A percentile compares a stretch with the other conserved stretches of the same genome.
Evolutionary conservation across 371 early-diverging fungal species (phyloP).

Genomic region (Mortierella sp.): DNA sequence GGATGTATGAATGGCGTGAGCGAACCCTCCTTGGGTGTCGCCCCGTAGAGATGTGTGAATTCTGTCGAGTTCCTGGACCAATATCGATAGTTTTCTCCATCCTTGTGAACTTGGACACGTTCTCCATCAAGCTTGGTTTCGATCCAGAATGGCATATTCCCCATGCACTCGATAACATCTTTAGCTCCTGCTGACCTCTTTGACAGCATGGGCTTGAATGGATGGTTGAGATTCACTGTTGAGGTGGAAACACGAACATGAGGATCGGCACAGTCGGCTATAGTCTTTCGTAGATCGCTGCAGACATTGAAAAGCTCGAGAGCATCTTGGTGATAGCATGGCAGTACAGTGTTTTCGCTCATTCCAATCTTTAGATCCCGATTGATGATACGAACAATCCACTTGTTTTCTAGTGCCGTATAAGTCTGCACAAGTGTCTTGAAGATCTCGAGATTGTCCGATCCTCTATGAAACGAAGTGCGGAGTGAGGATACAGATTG

Average conservation of each 20-base stretch:
- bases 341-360: constrained; percentile 73
- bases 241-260: constrained; percentile 45
- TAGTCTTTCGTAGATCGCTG: constrained; percentile 68
- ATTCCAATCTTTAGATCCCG: constrained; percentile 78
- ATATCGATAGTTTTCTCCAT: constrained; percentile 62
- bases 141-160: constrained; percentile 67
- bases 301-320: constrained; percentile 69
- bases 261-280: constrained; percentile 60
- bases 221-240: constrained; percentile 55
- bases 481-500: too few relatives aligned
- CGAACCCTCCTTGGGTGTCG: constrained; percentile 56
- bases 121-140: constrained; percentile 87
- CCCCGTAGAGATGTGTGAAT: constrained; percentile 75
- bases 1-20: constrained; percentile 61
- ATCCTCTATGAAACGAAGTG: constrained; percentile 22
- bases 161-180: constrained; percentile 59
- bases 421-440: constrained; percentile 63
- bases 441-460: constrained; percentile 58
- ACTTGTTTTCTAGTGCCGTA: constrained; percentile 76
- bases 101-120: constrained; percentile 77
- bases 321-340: constrained; percentile 75
- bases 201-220: constrained; percentile 72
- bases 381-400: constrained; percentile 78
- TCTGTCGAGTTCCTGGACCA: constrained; percentile 72
- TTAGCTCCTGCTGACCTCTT: constrained; percentile 54